Evolutionary conservation across 331 rosid species (phyloP).

Genomic region (Phaseolus coccineus): DNA sequence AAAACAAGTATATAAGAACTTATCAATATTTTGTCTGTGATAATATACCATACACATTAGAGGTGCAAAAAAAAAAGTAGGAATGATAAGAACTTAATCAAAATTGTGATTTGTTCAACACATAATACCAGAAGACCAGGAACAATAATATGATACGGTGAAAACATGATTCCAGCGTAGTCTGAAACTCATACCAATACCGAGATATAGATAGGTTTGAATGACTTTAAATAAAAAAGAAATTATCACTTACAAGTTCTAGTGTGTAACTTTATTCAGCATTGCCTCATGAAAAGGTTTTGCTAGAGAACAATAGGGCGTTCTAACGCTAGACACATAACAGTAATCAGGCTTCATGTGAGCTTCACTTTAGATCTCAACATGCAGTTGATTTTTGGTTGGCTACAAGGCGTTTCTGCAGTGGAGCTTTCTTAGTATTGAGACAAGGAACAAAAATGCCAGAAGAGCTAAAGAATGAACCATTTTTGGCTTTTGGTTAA

Average conservation of each 20-base stretch:
- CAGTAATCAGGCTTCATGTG: background rate
- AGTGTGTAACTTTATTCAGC: background rate
- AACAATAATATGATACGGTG: background rate
- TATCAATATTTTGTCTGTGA: background rate
- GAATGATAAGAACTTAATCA: background rate
- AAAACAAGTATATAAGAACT: background rate
- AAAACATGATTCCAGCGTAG: background rate
- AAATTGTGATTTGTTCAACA: background rate
- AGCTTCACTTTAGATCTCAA: conserved; percentile 21
- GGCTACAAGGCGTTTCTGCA: background rate
- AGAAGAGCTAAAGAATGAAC: conserved; percentile 18
- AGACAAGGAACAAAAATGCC: background rate
- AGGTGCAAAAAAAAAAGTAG: background rate
- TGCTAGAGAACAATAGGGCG: background rate
- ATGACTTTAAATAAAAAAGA: background rate
- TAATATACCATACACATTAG: background rate
- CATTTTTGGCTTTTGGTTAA: conserved; percentile 5
- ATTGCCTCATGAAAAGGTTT: background rate
- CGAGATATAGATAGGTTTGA: too few relatives aligned
- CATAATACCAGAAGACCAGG: background rate
- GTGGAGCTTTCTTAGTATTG: background rate
- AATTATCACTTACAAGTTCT: background rate
- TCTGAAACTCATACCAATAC: too few relatives aligned
- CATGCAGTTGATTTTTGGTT: background rate
- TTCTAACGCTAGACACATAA: background rate